Conservation (phyloP, 176 grass and related monocot genomes). For the Avena insularis region DNA sequence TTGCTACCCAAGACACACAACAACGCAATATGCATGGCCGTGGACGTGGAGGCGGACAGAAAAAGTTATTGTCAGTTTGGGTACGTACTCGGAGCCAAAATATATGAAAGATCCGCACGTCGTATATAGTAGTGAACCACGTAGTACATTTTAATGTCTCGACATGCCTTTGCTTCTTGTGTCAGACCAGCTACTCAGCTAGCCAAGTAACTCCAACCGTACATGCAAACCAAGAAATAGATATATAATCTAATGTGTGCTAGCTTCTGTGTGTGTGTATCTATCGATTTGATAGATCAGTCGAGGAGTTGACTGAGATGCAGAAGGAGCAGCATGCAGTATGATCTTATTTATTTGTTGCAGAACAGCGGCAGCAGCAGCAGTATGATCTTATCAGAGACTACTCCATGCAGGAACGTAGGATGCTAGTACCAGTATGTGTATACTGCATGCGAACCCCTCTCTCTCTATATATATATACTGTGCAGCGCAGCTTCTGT, state of each 20-base stretch:
- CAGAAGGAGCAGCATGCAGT: neutral
- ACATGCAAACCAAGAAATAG: neutral
- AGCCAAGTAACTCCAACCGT: neutral
- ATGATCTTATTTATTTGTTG: conserved; percentile 43
- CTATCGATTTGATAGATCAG: conserved; percentile 57
- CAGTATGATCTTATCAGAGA: neutral
- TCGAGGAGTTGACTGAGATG: conserved; percentile 46
- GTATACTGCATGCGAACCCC: neutral
- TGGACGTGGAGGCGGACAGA: too few species aligned
- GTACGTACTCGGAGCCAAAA: too few species aligned
- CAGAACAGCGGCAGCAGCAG: neutral
- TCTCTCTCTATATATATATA: too few species aligned
- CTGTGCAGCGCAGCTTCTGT: neutral
- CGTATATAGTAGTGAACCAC: too few species aligned
- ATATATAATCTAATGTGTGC: neutral
- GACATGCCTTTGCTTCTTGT: too few species aligned
- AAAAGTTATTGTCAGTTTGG: too few species aligned
- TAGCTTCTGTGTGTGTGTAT: neutral
- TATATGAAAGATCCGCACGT: too few species aligned
- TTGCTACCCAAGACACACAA: too few species aligned
- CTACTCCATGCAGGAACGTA: neutral
- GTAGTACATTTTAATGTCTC: too few species aligned
- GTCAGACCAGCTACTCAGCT: neutral
- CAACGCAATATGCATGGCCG: too few species aligned
- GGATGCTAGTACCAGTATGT: neutral